These are phyloP conservation scores for Aspergillus thermomutatus DNA, from an alignment of 2,329 filamentous ascomycete species.

Conservation along the genomic window DNA sequence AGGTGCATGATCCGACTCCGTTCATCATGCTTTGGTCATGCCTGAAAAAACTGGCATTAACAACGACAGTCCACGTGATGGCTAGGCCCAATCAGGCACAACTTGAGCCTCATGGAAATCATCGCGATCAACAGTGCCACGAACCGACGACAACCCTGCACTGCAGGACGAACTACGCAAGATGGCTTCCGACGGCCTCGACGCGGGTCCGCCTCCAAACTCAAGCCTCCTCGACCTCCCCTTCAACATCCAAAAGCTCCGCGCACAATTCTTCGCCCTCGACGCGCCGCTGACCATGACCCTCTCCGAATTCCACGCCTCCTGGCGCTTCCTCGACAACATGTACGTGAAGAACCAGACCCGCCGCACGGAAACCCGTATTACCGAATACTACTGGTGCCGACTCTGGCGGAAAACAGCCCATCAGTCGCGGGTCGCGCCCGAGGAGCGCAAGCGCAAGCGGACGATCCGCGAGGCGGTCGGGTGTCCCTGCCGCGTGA, in stretches of 20 bases:
- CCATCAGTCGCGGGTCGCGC: background rate
- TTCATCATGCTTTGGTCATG: no score
- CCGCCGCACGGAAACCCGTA: background rate
- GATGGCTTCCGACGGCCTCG: background rate
- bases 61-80: background rate
- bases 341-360: background rate
- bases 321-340: background rate
- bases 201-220: background rate
- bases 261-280: background rate
- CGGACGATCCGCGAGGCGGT: background rate
- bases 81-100: background rate
- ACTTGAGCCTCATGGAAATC: background rate
- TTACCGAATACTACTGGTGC: background rate
- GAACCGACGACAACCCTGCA: no score
- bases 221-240: background rate
- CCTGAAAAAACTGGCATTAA: background rate
- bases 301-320: background rate
- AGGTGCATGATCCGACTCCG: no score
- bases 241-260: background rate
- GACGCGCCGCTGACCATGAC: background rate
- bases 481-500: background rate
- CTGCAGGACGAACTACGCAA: background rate
- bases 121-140: no score
- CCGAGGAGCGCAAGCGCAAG: background rate
- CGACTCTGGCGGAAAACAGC: background rate